A percentile compares a stretch with the other conserved stretches of the same genome.
Evolutionary conservation across 148 eudicot species (phyloP).

Genomic region (Rhododendron kiyosumense): DNA sequence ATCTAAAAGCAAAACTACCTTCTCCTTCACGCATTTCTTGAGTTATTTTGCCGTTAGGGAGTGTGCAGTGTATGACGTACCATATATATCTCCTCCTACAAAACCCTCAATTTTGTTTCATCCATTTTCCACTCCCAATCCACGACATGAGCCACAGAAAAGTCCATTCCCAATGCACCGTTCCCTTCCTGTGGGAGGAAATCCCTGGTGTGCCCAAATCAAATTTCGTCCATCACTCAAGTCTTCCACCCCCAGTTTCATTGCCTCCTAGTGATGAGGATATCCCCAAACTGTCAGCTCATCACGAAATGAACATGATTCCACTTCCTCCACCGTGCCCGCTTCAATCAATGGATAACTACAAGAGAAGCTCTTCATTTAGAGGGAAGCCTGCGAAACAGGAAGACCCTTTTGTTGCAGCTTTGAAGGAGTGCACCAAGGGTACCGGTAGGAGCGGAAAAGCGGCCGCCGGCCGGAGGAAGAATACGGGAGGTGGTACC

Average conservation of each 20-base stretch:
- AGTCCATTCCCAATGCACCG: constrained; percentile 13
- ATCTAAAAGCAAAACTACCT: neutral
- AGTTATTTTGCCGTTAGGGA: neutral
- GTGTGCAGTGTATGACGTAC: neutral
- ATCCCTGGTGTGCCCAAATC: constrained; percentile 34
- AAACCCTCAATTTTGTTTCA: neutral
- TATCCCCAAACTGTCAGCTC: neutral
- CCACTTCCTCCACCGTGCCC: constrained; percentile 28
- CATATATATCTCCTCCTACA: neutral
- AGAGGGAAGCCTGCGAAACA: neutral
- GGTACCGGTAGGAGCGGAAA: neutral
- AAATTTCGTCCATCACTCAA: constrained; percentile 2
- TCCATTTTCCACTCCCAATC: too few relatives aligned
- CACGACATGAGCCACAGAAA: constrained; percentile 27
- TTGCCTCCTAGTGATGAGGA: neutral
- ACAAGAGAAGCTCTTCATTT: constrained; percentile 2
- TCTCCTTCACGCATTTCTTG: neutral
- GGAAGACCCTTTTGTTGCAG: constrained; percentile 30
- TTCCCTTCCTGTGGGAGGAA: constrained; percentile 47
- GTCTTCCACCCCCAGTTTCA: neutral
- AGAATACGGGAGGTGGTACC: neutral
- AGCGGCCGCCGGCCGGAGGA: neutral
- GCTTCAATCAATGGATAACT: neutral
- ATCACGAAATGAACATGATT: neutral
- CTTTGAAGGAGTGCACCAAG: constrained; percentile 25